Evolutionary conservation across 2,329 filamentous ascomycete genomes (phyloP), one percentile per base, ranked within the genome.

Genomic region (Hymenoscyphus fraxineus): DNA sequence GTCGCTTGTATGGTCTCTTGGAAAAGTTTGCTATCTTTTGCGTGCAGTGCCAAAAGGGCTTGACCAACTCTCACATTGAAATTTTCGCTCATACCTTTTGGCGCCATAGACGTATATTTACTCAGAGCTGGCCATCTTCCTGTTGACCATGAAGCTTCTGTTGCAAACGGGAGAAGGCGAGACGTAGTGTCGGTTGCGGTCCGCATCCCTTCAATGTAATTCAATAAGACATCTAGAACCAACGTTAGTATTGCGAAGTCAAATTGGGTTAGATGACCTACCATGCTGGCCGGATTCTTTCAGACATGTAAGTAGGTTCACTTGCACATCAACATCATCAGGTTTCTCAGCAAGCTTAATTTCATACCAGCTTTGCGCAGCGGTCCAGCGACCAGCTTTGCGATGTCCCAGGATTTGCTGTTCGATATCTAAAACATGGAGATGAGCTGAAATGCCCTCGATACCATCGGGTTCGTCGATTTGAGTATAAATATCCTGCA

Each of bases 401-500:
- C 91, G 87, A 77, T 99, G 93, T 71, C 96, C 92, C 63, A 97
- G 82, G 39, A 97, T 90, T 75, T 98, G 93, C 75, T 97, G 94
- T 66, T 97, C 91, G 59, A 97, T 89, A 69, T 96, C 91, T n/a
- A 98, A 80, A 12, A 93, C 87, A 65, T 90, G 89, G 2, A 98
- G 81, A 74, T 95, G 90, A 22, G 92, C 88, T 1, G 94, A 96
- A 66, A 99, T 94, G 2, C 95, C 95, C 74, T 98, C 93, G 40
- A 99, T 88, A 1, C 94, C 93, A 76, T 99, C 95, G 0, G 95
- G 96, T 72, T 99, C 95, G 73, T 99, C 95, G 66, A 99, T 98
- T 71, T 97, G 91, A 0, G 92, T 92, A 76, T 99, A 99, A 19
- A 99, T 97, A 61, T 94, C 88, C 73, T 98, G 94, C 31, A 99